A percentile compares a stretch with the other conserved stretches of the same genome.
These are phyloP conservation scores for Parastagonospora avenae DNA, from an alignment of 2,329 filamentous ascomycete species.

Conservation along the genomic window DNA sequence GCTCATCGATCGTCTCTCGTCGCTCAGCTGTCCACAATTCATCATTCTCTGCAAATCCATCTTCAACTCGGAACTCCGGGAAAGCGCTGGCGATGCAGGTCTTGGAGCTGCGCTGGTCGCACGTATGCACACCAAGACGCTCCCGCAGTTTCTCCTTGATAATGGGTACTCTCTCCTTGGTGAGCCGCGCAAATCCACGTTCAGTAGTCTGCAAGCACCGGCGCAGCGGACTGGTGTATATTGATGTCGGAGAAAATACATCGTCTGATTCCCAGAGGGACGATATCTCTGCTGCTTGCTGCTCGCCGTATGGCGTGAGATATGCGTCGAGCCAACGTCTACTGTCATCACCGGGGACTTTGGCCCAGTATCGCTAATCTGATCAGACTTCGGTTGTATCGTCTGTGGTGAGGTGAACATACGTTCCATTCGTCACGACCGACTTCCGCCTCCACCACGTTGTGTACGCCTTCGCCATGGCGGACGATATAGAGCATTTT, in stretches of 20 bases:
- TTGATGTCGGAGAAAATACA: conserved; percentile 63
- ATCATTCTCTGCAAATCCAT: conserved; percentile 62
- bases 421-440: conserved; percentile 70
- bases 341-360: conserved; percentile 64
- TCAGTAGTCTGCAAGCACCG: conserved; percentile 66
- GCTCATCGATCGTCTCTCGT: conserved; percentile 12
- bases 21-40: conserved; percentile 52
- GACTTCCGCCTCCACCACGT: conserved; percentile 66
- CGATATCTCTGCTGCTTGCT: conserved; percentile 61
- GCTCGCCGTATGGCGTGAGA: conserved; percentile 60
- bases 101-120: conserved; percentile 62
- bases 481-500: conserved; percentile 69
- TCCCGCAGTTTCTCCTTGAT: conserved; percentile 68
- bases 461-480: conserved; percentile 69
- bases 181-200: conserved; percentile 62
- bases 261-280: conserved; percentile 27
- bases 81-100: conserved; percentile 57
- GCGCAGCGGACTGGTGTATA: conserved; percentile 65
- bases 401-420: conserved; percentile 27
- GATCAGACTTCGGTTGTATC: neutral
- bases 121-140: conserved; percentile 67
- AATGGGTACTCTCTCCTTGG: conserved; percentile 43
- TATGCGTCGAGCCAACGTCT: conserved; percentile 64
- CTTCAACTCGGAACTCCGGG: conserved; percentile 60
- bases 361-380: conserved; percentile 62